These are phyloP conservation scores for Dipteronia dyeriana DNA, from an alignment of 345 rosid species.

Conservation along the genomic window DNA sequence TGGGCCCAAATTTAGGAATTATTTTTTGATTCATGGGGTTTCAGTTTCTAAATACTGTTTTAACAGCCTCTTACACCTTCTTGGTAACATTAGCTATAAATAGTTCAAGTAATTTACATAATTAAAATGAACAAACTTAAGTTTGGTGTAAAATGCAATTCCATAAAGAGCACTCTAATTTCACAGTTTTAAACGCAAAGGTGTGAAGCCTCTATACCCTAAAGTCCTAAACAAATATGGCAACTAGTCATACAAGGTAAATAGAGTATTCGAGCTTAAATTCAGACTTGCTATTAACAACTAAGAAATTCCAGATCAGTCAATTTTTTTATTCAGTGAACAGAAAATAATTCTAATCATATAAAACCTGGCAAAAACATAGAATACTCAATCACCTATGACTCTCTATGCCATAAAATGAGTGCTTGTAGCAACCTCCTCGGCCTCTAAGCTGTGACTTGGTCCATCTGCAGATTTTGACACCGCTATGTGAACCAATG, in stretches of 20 bases:
- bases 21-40: not conserved
- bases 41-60: not conserved
- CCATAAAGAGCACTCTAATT: not conserved
- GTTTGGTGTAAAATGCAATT: not conserved
- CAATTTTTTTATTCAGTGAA: too few relatives aligned
- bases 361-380: not conserved
- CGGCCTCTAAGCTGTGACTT: conserved; percentile 99
- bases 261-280: not conserved
- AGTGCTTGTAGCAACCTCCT: conserved; percentile 99
- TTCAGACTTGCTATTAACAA: not conserved
- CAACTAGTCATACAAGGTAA: not conserved
- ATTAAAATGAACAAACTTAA: not conserved
- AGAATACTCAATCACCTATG: conserved; percentile 62
- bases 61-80: not conserved
- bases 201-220: not conserved
- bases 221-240: not conserved
- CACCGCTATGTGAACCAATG: conserved; percentile 98
- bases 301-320: not conserved
- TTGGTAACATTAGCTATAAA: not conserved
- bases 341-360: not conserved
- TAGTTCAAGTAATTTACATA: not conserved
- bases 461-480: conserved; percentile 98
- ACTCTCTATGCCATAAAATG: conserved; percentile 98
- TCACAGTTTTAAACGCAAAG: not conserved
- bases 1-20: not conserved